Conservation (phyloP, 1,139 yeast species). For the Trichomonascaceae sp. region DNA sequence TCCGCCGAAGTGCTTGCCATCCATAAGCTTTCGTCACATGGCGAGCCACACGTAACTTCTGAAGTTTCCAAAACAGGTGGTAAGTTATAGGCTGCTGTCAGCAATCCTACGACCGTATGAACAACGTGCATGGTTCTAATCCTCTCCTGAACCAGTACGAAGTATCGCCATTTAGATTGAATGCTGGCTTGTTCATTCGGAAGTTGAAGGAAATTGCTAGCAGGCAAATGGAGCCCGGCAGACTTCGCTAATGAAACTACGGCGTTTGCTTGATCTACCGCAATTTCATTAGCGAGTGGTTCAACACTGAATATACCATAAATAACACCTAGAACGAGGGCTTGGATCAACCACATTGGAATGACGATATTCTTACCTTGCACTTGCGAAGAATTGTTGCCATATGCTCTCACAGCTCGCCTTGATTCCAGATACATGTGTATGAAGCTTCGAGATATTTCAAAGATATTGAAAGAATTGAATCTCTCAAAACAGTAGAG, state of each 20-base stretch:
- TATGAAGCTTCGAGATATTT: conserved; percentile 69
- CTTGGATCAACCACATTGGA: conserved; percentile 85
- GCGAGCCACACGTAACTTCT: conserved; percentile 67
- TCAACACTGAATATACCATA: conserved; percentile 81
- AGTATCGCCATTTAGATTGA: conserved; percentile 62
- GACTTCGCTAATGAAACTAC: conserved; percentile 73
- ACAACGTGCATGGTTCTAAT: conserved; percentile 81
- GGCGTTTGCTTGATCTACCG: conserved; percentile 69
- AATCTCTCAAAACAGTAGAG: conserved; percentile 74
- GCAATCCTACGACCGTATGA: conserved; percentile 62
- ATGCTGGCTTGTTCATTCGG: conserved; percentile 34
- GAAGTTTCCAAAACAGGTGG: conserved; percentile 51
- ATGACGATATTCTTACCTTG: conserved; percentile 37
- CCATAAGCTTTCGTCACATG: conserved; percentile 73
- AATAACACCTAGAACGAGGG: conserved; percentile 72
- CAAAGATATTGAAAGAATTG: conserved; percentile 70
- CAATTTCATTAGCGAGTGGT: conserved; percentile 60
- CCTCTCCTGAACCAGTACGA: conserved; percentile 73
- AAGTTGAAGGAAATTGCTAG: conserved; percentile 34
- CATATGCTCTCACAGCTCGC: conserved; percentile 44
- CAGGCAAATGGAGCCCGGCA: conserved; percentile 66
- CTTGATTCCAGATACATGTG: conserved; percentile 68
- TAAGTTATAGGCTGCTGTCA: conserved; percentile 63
- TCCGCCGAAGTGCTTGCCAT: conserved; percentile 47
- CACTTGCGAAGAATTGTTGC: conserved; percentile 36